These are phyloP conservation scores for Tylopilus balloui DNA, from an alignment of 768 basidiomycete genomes.

Conservation along the genomic window DNA sequence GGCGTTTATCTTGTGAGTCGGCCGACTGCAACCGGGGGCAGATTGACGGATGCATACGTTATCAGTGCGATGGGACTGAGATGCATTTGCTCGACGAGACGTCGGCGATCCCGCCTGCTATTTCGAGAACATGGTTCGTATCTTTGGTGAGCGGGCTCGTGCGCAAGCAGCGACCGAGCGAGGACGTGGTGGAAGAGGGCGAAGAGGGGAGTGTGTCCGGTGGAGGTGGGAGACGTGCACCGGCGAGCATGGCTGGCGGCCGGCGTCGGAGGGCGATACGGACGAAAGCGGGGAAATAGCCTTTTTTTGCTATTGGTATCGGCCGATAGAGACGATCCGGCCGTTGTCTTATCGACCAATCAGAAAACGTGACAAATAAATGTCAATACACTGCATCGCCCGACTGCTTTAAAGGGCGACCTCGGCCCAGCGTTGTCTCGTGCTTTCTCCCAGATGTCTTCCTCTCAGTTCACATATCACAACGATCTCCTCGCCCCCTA, in stretches of 20 bases:
- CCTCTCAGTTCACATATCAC: conserved; percentile 45
- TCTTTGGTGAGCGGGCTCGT: conserved; percentile 33
- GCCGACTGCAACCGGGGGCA: conserved; percentile 9
- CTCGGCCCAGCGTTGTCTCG: not conserved
- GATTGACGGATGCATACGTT: conserved; percentile 8
- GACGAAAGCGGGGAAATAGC: conserved; percentile 35
- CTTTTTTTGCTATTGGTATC: conserved; percentile 2
- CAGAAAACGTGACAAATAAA: conserved; percentile 20
- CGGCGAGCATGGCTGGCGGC: conserved; percentile 54
- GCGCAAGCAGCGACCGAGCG: conserved; percentile 18
- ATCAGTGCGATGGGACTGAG: conserved; percentile 58
- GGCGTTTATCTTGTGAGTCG: conserved; percentile 70
- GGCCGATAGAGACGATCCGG: conserved; percentile 5
- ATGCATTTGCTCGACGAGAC: conserved; percentile 55
- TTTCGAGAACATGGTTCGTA: conserved; percentile 69
- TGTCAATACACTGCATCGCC: conserved; percentile 19
- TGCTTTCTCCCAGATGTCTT: conserved; percentile 17
- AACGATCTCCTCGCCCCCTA: conserved; percentile 88
- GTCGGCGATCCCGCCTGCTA: conserved; percentile 52
- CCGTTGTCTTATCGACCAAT: conserved; percentile 32
- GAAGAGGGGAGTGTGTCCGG: conserved; percentile 44
- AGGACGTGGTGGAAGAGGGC: conserved; percentile 30
- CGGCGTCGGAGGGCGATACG: conserved; percentile 55
- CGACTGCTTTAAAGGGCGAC: conserved; percentile 24
- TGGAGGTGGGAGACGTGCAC: conserved; percentile 38